Evolutionary conservation across 352 stramenopile species (phyloP), one percentile per base, ranked within the genome.

Genomic region (Plasmopara viticola): DNA sequence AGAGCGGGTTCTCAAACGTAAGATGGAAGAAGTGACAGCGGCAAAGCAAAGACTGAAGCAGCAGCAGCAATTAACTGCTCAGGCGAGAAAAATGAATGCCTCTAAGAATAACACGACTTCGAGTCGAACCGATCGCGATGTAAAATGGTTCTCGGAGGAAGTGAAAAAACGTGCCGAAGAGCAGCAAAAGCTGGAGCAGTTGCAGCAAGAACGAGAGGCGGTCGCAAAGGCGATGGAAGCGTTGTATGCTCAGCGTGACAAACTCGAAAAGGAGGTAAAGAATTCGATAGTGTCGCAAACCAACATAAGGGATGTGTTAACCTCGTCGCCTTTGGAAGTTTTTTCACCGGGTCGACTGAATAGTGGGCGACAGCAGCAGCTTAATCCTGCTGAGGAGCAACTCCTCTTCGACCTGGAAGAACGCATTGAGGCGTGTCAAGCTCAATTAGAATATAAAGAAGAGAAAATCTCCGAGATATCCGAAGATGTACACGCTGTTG

Each of bases 371-470:
- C 39, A 68, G 10, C 62, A 78, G 17, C 52, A 82, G 41, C 60
- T 94, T 12, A 86, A 74, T n/a, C 74, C 74, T 30, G 81, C 87
- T 53, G 84, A 94, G 53, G 81, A 92, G 44, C 78, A 90, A 37
- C 44, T 92, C 15, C 61, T 94, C 2, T 86, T 78, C 38, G 84
- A 94, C 45, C 69, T 94, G 43, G 84, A 92, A 55, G 84, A 94
- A 37, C 75, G 79, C 25, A 94, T 94, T 50, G 84, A 94, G 51
- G 81, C 75, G 1, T 92, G 82, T 38, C 84, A 94, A 61, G 82
- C 80, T 1, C 76, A 92, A 46, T 58, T 94, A 13, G 82, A 94
- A 55, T 94, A 93, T 65, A 94, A 94, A 59, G 81, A 94, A 64
- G 84, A 94, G 43, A 87, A 87, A 43, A 91, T 94, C 14, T 90